A percentile compares a stretch with the other conserved stretches of the same genome.
Conservation (phyloP, 352 stramenopile genomes). For the Pythium monospermum region DNA sequence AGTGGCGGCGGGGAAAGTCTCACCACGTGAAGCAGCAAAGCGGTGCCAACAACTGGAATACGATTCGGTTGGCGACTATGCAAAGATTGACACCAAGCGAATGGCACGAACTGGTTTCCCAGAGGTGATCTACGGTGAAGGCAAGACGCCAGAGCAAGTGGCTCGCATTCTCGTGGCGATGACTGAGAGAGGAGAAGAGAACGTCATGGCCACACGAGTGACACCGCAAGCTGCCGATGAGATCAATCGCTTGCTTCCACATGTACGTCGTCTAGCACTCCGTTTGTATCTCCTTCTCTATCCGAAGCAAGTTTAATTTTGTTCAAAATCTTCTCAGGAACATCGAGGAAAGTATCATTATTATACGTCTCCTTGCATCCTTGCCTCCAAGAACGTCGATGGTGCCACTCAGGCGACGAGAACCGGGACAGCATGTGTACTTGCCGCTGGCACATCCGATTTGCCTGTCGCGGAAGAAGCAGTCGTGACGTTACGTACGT, state of each 20-base stretch:
- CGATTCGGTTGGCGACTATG: slow-evolving; percentile 44
- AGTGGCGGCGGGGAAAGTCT: slow-evolving; percentile 48
- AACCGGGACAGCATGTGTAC: slow-evolving; percentile 46
- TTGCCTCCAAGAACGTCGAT: slow-evolving; percentile 39
- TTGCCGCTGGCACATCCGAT: slow-evolving; percentile 96
- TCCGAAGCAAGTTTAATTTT: too few species aligned
- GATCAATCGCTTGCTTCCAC: slow-evolving; percentile 30
- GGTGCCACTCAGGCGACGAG: neutral
- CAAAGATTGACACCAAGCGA: slow-evolving; percentile 89
- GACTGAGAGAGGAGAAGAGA: slow-evolving; percentile 48
- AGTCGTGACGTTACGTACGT: slow-evolving; percentile 83
- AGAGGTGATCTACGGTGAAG: slow-evolving; percentile 93
- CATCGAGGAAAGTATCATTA: slow-evolving; percentile 28
- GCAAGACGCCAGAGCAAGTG: slow-evolving; percentile 90
- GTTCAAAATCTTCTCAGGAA: too few species aligned
- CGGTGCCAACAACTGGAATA: slow-evolving; percentile 41
- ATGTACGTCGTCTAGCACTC: slow-evolving; percentile 24
- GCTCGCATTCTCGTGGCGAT: slow-evolving; percentile 88
- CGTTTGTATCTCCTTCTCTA: too few species aligned
- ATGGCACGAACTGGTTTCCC: slow-evolving; percentile 90
- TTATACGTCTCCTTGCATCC: slow-evolving; percentile 64
- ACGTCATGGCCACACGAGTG: slow-evolving; percentile 85
- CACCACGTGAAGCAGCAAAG: slow-evolving; percentile 19
- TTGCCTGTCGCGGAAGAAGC: slow-evolving; percentile 95
- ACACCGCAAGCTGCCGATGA: slow-evolving; percentile 32